Conservation (phyloP, 2,329 filamentous ascomycete genomes). For the Harringtonia lauricola region DNA sequence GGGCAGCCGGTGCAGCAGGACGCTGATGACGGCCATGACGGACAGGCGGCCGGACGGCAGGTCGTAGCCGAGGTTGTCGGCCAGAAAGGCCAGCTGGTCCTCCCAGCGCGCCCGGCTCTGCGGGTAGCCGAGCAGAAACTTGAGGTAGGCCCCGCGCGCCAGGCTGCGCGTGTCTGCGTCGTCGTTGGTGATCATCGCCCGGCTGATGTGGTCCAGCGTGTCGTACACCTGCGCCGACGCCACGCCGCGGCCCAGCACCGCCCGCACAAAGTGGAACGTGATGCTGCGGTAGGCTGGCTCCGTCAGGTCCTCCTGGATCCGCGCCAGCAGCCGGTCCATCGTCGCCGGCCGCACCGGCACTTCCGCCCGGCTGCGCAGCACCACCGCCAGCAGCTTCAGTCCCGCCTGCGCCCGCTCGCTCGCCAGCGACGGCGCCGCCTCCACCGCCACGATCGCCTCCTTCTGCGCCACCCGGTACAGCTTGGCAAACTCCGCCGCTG, state of each 20-base stretch:
- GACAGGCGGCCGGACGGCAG: conserved; percentile 81
- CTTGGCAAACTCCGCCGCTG: conserved; percentile 35
- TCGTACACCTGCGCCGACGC: conserved; percentile 86
- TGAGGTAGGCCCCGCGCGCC: conserved; percentile 80
- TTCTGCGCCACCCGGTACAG: conserved; percentile 68
- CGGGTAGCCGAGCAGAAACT: conserved; percentile 90
- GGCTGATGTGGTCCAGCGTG: conserved; percentile 76
- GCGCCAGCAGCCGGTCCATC: conserved; percentile 70
- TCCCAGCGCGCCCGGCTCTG: conserved; percentile 82
- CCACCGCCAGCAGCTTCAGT: conserved; percentile 75
- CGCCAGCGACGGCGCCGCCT: conserved; percentile 64
- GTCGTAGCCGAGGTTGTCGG: conserved; percentile 84
- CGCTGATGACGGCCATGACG: conserved; percentile 82
- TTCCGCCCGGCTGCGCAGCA: conserved; percentile 60
- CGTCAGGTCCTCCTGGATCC: conserved; percentile 79
- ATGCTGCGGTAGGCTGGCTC: conserved; percentile 87
- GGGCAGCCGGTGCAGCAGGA: conserved; percentile 46
- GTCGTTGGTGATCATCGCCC: conserved; percentile 93
- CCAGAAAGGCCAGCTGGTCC: conserved; percentile 80
- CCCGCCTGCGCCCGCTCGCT: conserved; percentile 80
- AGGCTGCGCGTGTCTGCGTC: conserved; percentile 80
- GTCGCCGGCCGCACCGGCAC: conserved; percentile 70
- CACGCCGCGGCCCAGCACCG: conserved; percentile 74
- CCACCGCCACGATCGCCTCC: conserved; percentile 75
- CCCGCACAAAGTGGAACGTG: conserved; percentile 87